Evolutionary conservation across 768 basidiomycete genomes (phyloP), one percentile per base, ranked within the genome.

Genomic region (Sarcodon sp.): DNA sequence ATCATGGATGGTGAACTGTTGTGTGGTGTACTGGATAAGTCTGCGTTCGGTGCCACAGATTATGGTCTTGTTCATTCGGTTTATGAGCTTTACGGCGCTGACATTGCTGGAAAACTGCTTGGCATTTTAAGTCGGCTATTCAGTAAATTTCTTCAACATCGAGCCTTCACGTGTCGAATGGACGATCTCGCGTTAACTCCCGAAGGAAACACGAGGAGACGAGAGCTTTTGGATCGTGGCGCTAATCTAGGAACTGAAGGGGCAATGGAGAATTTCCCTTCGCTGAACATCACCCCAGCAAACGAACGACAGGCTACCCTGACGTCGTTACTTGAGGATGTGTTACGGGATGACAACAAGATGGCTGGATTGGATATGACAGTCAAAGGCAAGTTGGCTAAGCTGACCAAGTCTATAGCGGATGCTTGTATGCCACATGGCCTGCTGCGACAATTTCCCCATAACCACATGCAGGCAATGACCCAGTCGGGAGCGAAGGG

Each of bases 391-490:
- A 87, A 82, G 59, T 70, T 91, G 49, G 76, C 83, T 38, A 84
- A 85, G 61, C 80, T 97, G 49, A 96, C 91, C 15, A 83, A 88
- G 45, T 81, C 87, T 11, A 87, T 97, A 56, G 87, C 89, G 49
- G 86, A 96, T 57, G 75, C 79, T 5, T 86, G 85, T 59, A 77
- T 98, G 56, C 96, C 94, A 10, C 70, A 76, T 44, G 86, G 86
- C 33, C 77, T 99, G 44, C 73, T 91, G 55, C 89, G 93, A 57
- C 81, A 85, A 52, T 99, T 99, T 71, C 96, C 96, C 37, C 80
- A 90, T 60, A 99, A 99, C 66, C 83, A 98, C 77, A 98, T 98
- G 96, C 94, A 98, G 64, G 80, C 85, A 43, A 98, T 98, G 96
- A 97, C 93, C 2, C 77, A 87, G 47, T 97, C 94, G 34, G 96